These are phyloP conservation scores for grape (Vitis vinifera) DNA, from an alignment of 164 flowering plant species.

Conservation along the genomic window ASM3070453v1 NC_081817.1:2572501-2573000, in stretches of 20 bases:
- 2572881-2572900: conserved; percentile 33
- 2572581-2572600: not conserved
- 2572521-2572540: not conserved
- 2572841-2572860: conserved; percentile 42
- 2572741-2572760: not conserved
- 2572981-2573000: conserved; percentile 28
- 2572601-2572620: not conserved
- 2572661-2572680: not conserved
- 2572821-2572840: conserved; percentile 38
- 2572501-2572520: not conserved
- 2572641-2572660: not conserved
- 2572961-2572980: conserved; percentile 42
- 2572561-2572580: not conserved
- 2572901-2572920: conserved; percentile 13
- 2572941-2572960: conserved; percentile 45
- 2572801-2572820: conserved; percentile 13
- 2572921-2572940: conserved; percentile 30
- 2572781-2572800: conserved; percentile 26
- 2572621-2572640: not conserved
- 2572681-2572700: not conserved
- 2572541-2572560: not conserved
- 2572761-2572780: conserved; percentile 3
- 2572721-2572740: not conserved
- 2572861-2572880: conserved; percentile 42
- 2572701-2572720: not conserved